phyloP scores from a whole-genome alignment of 108 stramenopile species.

The Parmales sp. region DNA sequence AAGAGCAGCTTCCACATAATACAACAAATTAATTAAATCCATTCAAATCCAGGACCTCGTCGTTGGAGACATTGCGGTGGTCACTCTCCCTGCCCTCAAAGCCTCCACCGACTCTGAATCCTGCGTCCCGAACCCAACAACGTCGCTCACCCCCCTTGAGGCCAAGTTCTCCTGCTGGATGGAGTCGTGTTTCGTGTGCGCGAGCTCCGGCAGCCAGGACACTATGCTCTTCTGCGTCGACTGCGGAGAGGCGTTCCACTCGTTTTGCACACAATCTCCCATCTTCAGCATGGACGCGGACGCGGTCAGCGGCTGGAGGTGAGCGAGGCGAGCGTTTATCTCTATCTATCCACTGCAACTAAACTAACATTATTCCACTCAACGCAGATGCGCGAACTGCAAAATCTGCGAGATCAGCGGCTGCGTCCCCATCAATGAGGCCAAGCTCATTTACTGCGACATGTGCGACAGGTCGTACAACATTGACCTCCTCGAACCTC shows the following conservation, averaged over 20 bases:
- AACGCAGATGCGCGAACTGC: slow-evolving; percentile 85
- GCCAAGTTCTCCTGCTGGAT: slow-evolving; percentile 44
- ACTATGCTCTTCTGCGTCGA: slow-evolving; percentile 73
- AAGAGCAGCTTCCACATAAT: not conserved
- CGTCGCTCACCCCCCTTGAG: slow-evolving; percentile 35
- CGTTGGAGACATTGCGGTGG: not conserved
- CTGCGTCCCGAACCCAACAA: slow-evolving; percentile 40
- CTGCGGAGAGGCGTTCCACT: slow-evolving; percentile 80
- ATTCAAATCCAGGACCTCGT: not conserved
- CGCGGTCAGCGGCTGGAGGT: slow-evolving; percentile 62
- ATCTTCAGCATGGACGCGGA: slow-evolving; percentile 48
- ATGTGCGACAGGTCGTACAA: slow-evolving; percentile 70
- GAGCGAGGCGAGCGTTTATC: too few species aligned
- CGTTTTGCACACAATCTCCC: slow-evolving; percentile 64
- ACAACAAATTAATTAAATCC: too few species aligned
- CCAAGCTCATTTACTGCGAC: slow-evolving; percentile 68
- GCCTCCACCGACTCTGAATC: slow-evolving; percentile 30
- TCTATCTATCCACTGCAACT: too few species aligned
- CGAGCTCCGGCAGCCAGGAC: slow-evolving; percentile 50
- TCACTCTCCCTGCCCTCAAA: not conserved
- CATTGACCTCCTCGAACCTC: slow-evolving; percentile 57
- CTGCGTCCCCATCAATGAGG: slow-evolving; percentile 48
- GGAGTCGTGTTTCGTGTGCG: slow-evolving; percentile 58
- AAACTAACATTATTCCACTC: too few species aligned
- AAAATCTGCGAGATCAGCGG: slow-evolving; percentile 76